Percentiles rank a stretch among this genome's conserved stretches.
Conservation (phyloP, 1,284 basidiomycete genomes). For the Phlebopus sp. region DNA sequence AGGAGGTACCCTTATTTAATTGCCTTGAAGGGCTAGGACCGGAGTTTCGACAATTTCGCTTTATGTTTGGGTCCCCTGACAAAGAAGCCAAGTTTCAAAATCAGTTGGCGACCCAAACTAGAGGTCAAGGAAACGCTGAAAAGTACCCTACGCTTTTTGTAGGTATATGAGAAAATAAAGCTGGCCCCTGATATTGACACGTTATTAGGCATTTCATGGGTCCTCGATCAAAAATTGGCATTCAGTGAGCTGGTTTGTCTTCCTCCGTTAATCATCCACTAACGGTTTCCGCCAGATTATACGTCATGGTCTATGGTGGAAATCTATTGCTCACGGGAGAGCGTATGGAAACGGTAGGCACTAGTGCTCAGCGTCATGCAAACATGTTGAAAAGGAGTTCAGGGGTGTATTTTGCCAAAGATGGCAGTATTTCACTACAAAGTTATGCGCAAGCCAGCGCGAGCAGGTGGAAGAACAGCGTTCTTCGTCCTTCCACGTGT, state of each 20-base stretch:
- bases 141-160: conserved; percentile 57
- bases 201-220: conserved; percentile 57
- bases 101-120: conserved; percentile 39
- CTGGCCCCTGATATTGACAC: not conserved
- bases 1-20: not conserved
- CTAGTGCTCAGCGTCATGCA: not conserved
- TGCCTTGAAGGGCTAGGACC: conserved; percentile 32
- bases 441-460: conserved; percentile 37
- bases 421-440: conserved; percentile 46
- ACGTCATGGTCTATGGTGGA: conserved; percentile 62
- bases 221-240: conserved; percentile 62
- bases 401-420: conserved; percentile 66
- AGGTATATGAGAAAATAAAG: conserved; percentile 10
- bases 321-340: conserved; percentile 47
- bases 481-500: conserved; percentile 41
- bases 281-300: conserved; percentile 45
- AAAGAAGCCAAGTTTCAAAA: conserved; percentile 58
- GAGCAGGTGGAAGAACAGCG: conserved; percentile 47
- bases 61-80: conserved; percentile 63
- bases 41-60: conserved; percentile 56
- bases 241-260: conserved; percentile 41
- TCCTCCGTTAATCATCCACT: not conserved
- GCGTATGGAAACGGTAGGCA: conserved; percentile 54
- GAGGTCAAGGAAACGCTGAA: conserved; percentile 36
- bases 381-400: not conserved